Conservation (phyloP, 371 early-diverging fungal species). For the Mortierella sp. region DNA sequence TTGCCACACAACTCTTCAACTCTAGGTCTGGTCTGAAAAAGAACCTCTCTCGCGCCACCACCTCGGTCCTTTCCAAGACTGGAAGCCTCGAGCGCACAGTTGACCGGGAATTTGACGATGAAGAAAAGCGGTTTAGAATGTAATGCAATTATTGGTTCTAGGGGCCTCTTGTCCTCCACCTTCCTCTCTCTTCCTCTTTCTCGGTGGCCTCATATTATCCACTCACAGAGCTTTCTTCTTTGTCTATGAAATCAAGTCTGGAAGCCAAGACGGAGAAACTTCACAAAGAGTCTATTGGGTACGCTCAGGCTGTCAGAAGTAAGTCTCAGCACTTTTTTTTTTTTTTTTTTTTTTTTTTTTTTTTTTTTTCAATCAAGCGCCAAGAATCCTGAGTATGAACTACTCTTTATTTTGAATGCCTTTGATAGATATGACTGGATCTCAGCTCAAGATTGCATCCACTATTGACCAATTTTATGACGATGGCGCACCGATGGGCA, state of each 20-base stretch:
- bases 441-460: constrained; percentile 85
- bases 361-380: too few relatives aligned
- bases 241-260: constrained; percentile 66
- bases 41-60: constrained; percentile 85
- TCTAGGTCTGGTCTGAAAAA: constrained; percentile 87
- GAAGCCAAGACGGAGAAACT: constrained; percentile 88
- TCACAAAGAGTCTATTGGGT: constrained; percentile 93
- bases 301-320: constrained; percentile 88
- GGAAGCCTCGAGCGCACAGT: constrained; percentile 27
- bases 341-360: too few relatives aligned
- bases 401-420: too few relatives aligned
- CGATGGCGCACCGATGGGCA: constrained; percentile 56
- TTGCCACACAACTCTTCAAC: background rate
- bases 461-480: constrained; percentile 80
- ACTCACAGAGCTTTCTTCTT: background rate
- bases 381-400: too few relatives aligned
- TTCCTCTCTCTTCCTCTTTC: too few relatives aligned
- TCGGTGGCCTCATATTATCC: background rate
- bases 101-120: constrained; percentile 91
- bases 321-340: constrained; percentile 9
- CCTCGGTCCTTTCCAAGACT: constrained; percentile 64
- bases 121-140: constrained; percentile 84
- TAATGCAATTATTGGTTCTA: too few relatives aligned
- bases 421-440: constrained; percentile 76
- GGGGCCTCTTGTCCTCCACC: too few relatives aligned